These are phyloP conservation scores for Mariannaea elegans DNA, from an alignment of 2,329 filamentous ascomycete genomes.

Conservation along the genomic window DNA sequence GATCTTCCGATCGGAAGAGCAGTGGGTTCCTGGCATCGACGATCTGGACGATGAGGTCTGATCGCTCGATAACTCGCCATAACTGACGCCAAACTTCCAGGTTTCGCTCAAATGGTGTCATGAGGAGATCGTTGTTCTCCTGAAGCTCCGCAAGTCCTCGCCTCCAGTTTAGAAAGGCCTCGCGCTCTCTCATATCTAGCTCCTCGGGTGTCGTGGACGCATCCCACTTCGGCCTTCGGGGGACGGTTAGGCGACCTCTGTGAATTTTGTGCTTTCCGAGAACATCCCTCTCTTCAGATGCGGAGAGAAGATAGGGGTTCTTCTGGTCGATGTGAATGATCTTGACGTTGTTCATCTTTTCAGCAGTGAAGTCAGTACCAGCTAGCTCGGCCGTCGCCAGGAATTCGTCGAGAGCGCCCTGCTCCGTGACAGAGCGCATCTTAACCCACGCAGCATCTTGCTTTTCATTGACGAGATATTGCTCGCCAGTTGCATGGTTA, in stretches of 20 bases:
- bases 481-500: constrained; percentile 82
- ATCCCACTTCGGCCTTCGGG: constrained; percentile 90
- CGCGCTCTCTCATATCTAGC: constrained; percentile 80
- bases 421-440: constrained; percentile 98
- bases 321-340: constrained; percentile 97
- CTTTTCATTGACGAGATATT: constrained; percentile 90
- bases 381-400: constrained; percentile 93
- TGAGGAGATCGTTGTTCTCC: constrained; percentile 91
- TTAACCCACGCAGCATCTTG: constrained; percentile 97
- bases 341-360: constrained; percentile 99
- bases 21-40: constrained; percentile 96
- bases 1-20: constrained; percentile 91
- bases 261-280: constrained; percentile 86
- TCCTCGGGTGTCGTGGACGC: constrained; percentile 82
- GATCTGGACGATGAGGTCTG: constrained; percentile 96
- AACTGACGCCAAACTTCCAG: constrained; percentile 97
- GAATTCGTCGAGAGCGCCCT: constrained; percentile 96
- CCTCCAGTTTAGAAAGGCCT: constrained; percentile 86
- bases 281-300: constrained; percentile 81
- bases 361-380: constrained; percentile 98
- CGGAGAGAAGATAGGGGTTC: constrained; percentile 91
- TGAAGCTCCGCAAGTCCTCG: constrained; percentile 90
- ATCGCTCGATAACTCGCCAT: constrained; percentile 97
- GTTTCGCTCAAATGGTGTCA: constrained; percentile 98
- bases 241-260: constrained; percentile 82